These are phyloP conservation scores for Talaromyces pinophilus DNA, from an alignment of 2,329 filamentous ascomycete species.

Conservation along the genomic window DNA sequence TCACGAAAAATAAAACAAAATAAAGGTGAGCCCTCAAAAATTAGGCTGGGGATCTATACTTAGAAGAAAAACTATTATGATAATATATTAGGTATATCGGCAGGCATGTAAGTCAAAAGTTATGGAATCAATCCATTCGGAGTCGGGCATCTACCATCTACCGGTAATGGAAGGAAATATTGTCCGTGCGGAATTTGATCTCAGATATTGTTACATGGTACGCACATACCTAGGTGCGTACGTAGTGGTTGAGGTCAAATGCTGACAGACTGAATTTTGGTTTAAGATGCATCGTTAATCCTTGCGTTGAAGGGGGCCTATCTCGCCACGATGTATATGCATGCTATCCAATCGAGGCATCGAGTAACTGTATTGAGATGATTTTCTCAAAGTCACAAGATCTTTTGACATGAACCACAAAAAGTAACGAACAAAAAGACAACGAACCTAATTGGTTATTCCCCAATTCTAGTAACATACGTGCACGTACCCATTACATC, in stretches of 20 bases:
- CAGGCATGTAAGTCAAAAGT: background rate
- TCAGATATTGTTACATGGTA: background rate
- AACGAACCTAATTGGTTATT: background rate
- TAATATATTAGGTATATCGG: background rate
- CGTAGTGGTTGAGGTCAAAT: background rate
- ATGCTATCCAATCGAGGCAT: background rate
- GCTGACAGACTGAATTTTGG: background rate
- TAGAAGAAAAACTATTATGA: background rate
- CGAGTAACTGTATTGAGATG: background rate
- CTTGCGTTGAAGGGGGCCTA: background rate
- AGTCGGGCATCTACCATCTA: background rate
- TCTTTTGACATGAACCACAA: background rate
- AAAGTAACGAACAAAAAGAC: background rate
- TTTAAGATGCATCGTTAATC: background rate
- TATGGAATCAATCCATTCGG: background rate
- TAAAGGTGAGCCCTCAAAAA: background rate
- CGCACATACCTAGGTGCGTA: background rate
- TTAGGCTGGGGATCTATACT: background rate
- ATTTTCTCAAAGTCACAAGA: conserved; percentile 3
- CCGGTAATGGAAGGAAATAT: background rate
- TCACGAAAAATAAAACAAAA: background rate
- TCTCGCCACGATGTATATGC: conserved; percentile 1
- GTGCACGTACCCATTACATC: conserved; percentile 8
- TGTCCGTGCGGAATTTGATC: background rate
- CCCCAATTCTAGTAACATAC: background rate